Evolutionary conservation across 2,329 filamentous ascomycete species (phyloP).

Genomic region (Fusarium scirpi): DNA sequence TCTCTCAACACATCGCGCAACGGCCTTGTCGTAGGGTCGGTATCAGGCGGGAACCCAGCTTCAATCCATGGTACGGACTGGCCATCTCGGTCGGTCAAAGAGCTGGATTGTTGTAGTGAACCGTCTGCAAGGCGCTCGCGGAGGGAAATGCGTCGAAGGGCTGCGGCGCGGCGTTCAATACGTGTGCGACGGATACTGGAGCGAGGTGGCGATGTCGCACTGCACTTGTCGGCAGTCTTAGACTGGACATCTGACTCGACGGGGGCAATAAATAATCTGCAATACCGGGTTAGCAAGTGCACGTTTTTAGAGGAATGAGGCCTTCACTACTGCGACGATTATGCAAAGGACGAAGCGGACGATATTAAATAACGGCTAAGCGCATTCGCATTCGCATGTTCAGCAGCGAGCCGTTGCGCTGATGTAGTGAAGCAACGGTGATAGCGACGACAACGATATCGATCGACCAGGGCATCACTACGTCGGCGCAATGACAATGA

Average conservation of each 20-base stretch:
- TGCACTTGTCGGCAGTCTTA: slow-evolving; percentile 51
- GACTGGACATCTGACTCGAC: slow-evolving; percentile 58
- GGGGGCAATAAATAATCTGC: slow-evolving; percentile 61
- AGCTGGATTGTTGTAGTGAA: slow-evolving; percentile 12
- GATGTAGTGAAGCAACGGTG: slow-evolving; percentile 33
- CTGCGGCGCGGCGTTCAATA: slow-evolving; percentile 49
- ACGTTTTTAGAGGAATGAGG: slow-evolving; percentile 13
- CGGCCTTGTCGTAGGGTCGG: slow-evolving; percentile 29
- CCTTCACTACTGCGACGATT: slow-evolving; percentile 25
- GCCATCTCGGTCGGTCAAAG: slow-evolving; percentile 25
- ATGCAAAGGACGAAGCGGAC: slow-evolving; percentile 25
- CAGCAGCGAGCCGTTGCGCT: slow-evolving; percentile 34
- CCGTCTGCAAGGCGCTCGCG: slow-evolving; percentile 41
- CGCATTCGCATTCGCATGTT: slow-evolving; percentile 24
- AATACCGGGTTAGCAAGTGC: slow-evolving; percentile 32
- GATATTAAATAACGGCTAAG: slow-evolving; percentile 23
- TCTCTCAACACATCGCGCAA: slow-evolving; percentile 47
- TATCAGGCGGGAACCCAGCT: slow-evolving; percentile 27
- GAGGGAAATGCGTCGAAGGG: slow-evolving; percentile 46
- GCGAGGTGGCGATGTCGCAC: slow-evolving; percentile 50
- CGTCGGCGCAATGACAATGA: slow-evolving; percentile 38
- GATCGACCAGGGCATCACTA: slow-evolving; percentile 41
- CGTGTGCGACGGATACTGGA: slow-evolving; percentile 58
- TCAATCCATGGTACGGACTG: slow-evolving; percentile 42
- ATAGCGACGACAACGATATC: slow-evolving; percentile 24